Evolutionary conservation across 2,329 filamentous ascomycete species (phyloP), one percentile per base, ranked within the genome.

Genomic region (Trichophyton schoenleinii): DNA sequence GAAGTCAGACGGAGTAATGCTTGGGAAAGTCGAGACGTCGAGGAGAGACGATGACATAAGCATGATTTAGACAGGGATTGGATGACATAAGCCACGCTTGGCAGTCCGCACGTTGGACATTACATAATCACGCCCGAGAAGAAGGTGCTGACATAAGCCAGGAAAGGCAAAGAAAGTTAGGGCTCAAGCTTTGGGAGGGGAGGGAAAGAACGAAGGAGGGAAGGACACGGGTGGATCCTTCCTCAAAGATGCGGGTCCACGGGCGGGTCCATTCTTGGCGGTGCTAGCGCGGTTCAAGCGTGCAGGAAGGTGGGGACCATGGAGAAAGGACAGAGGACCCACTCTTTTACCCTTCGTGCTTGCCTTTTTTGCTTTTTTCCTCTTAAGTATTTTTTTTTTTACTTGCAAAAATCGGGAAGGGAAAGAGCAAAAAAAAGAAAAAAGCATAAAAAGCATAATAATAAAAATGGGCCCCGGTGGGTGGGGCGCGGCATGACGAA

Each of bases 401-500:
- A 1, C 8, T 11, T 36, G 34, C 34, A 36, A 36, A 36, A 36
- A 36, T 36, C 34, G 34, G 34, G 1, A 44, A 22, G 20, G 20
- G 44, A 48, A 48, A 44, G 6, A 11, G 8, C 5, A 20, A 25
- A 48, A 53, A 53, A 31, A 53, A 31, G 22, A 22, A 53, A 28
- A 52, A n/a, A 53, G 13, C 11, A 22, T 53, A 5, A n/a, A 53
- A n/a, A 44, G n/a, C 25, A 25, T 53, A 53, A 53, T 53, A 53
- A 53, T 53, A 53, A 44, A 44, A 44, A 25, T n/a, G 49, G 49
- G 49, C 22, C 49, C 13, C 18, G 49, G 49, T 53, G 49, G 49
- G 49, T 53, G 49, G 49, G 49, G 49, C 49, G 49, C 49, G 49
- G 49, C 49, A 53, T 53, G 49, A 53, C 49, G 49, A 31, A 57